Evolutionary conservation across 164 flowering plant species (phyloP), one percentile per base, ranked within the genome.

Genomic region (Berberis vulgaris): DNA sequence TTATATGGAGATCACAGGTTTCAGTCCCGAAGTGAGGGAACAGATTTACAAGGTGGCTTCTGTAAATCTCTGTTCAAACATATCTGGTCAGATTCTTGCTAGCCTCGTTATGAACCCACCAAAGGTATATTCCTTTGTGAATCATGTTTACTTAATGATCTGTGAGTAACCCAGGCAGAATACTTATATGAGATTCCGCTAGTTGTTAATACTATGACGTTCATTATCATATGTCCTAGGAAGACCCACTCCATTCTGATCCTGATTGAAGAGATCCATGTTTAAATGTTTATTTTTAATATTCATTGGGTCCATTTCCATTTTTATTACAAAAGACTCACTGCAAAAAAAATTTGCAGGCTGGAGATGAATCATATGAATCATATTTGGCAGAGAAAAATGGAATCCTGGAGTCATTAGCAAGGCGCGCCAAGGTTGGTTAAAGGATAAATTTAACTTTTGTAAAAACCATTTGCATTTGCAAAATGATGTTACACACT

Each of bases 71-170:
- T 95, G 99, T 66, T 91, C 99, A 42, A 95, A 94, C 64, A 87
- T 94, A 58, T 80, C 97, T 44, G 99, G 99, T 63, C 99, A 94
- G 74, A 87, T 94, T 81, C 96, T 94, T 73, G 88, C 99, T 10
- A 95, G 96, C 76, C 94, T 95, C 41, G 92, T 95, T 69, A 95
- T 91, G 99, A 86, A 80, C 73, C 99, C 99, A 39, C 99, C 99
- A 26, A 91, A 95, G 96, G 99, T 91, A 40, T 53, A 43, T 12
- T 10, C 9, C 10, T 5, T 45, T 45, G 44, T 4, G 13, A 52
- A 7, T 52, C 13, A 10, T 47, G 50, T 47, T 47, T 47, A 6
- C 50, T 2, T 47, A 6, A 6, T 6, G 50, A 7, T 47, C 7
- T 11, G 9, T 47, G 50, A 11, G 10, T 52, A 10, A 4, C n/a